Evolutionary conservation across 352 stramenopile genomes (phyloP), one percentile per base, ranked within the genome.

Genomic region (Pelagophyceae sp.): DNA sequence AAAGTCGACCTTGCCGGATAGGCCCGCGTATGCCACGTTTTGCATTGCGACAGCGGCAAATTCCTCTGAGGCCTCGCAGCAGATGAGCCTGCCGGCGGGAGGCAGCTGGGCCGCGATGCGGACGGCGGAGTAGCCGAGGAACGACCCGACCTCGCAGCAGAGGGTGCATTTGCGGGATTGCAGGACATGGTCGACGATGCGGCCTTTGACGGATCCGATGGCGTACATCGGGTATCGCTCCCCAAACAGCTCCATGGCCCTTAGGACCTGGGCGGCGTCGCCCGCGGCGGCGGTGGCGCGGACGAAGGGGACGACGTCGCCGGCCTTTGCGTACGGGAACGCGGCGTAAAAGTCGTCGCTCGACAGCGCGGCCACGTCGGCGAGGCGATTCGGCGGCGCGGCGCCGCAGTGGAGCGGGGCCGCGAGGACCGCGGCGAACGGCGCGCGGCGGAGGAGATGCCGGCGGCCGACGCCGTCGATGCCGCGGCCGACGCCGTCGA

Each of bases 181-280:
- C 35, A 74, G 17, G 35, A 15, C 37, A 5, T 15, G 5, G 67
- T 74, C 67, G 23, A 74, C 2, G 67, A 74, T 74, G 15, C 2
- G 20, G 11, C 67, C 67, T 31, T 74, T 74, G 35, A 35, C 29
- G 0, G 33, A 0, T 33, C 67, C 38, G 67, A 74, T 51, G 2
- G 33, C 20, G 67, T 54, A 74, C 67, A 74, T 74, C 33, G 67
- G 67, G 38, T 74, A 74, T 33, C 38, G 19, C 67, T 6, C 38
- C 1, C 35, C 67, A 23, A 50, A 74, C 2, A 32, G 17, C 33
- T 74, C 67, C 2, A 74, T 5, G 5, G 67, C 67, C 27, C 27
- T 11, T 11, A 74, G 27, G 33, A 74, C 67, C 17, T 3, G 15
- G 3, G 1, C 31, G 33, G 67, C 35, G 67, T 74, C 67, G 67